Percentiles rank a stretch among this genome's conserved stretches.
phyloP scores from a whole-genome alignment of 2,329 filamentous ascomycete genomes.

The Stagonosporopsis rhizophila region DNA sequence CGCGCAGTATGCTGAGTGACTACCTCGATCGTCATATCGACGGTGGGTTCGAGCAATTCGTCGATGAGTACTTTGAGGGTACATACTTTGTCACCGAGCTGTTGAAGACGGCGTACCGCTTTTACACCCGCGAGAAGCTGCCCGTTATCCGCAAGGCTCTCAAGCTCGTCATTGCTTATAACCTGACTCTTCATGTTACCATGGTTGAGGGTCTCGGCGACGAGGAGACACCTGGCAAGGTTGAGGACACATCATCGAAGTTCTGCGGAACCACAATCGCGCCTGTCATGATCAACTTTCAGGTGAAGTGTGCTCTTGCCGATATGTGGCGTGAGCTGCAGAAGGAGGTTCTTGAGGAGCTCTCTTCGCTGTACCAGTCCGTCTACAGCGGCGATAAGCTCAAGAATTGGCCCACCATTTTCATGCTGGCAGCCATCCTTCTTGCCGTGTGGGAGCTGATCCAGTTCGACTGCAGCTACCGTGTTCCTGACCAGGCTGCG shows the following conservation, averaged over 20 bases:
- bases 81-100: slow-evolving; percentile 96
- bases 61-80: slow-evolving; percentile 95
- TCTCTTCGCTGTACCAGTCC: slow-evolving; percentile 92
- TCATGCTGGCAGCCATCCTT: slow-evolving; percentile 93
- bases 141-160: slow-evolving; percentile 93
- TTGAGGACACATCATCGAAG: slow-evolving; percentile 84
- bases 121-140: slow-evolving; percentile 85
- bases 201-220: slow-evolving; percentile 89
- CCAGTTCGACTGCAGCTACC: slow-evolving; percentile 98
- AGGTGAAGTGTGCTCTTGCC: slow-evolving; percentile 96
- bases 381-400: slow-evolving; percentile 97
- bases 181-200: slow-evolving; percentile 91
- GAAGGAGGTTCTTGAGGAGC: slow-evolving; percentile 93
- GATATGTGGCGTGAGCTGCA: slow-evolving; percentile 98
- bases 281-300: slow-evolving; percentile 99
- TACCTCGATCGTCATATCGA: slow-evolving; percentile 97
- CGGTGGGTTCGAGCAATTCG: slow-evolving; percentile 87
- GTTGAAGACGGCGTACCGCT: slow-evolving; percentile 93
- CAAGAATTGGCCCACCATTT: slow-evolving; percentile 99
- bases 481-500: slow-evolving; percentile 80
- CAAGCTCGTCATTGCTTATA: slow-evolving; percentile 94
- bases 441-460: slow-evolving; percentile 98
- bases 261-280: slow-evolving; percentile 90
- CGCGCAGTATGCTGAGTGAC: slow-evolving; percentile 79
- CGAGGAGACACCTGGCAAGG: slow-evolving; percentile 83